Conservation (phyloP, 2,329 filamentous ascomycete species). For the Hymenoscyphus linearis region DNA sequence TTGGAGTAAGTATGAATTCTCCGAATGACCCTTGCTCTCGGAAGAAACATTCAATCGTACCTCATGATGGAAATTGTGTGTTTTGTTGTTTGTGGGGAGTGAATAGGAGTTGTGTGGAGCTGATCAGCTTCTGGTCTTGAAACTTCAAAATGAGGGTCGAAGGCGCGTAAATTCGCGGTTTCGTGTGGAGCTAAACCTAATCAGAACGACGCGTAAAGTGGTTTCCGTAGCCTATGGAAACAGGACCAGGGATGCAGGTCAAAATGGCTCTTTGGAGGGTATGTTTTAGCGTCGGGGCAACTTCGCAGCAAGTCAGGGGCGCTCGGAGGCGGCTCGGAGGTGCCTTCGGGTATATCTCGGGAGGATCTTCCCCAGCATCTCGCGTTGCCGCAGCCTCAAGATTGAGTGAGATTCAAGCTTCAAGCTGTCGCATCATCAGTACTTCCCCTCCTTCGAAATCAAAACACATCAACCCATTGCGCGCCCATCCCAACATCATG, state of each 20-base stretch:
- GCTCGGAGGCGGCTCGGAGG: too few relatives aligned
- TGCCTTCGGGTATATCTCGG: too few relatives aligned
- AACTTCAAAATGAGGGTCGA: slow-evolving; percentile 3
- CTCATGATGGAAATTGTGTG: slow-evolving; percentile 27
- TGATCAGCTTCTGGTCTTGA: slow-evolving; percentile 3
- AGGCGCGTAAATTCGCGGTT: slow-evolving; percentile 7
- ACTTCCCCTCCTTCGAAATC: neutral
- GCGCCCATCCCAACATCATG: slow-evolving; percentile 23
- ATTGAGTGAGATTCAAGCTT: slow-evolving; percentile 7
- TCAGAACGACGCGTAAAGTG: slow-evolving; percentile 21
- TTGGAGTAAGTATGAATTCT: neutral
- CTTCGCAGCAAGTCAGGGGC: too few relatives aligned
- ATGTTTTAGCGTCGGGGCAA: too few relatives aligned
- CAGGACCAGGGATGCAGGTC: too few relatives aligned
- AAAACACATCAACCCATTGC: neutral
- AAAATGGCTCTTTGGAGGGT: too few relatives aligned
- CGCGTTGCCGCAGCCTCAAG: slow-evolving; percentile 3
- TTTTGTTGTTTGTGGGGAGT: neutral
- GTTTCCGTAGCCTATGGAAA: slow-evolving; percentile 5
- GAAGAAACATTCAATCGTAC: slow-evolving; percentile 22
- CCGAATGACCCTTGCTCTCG: slow-evolving; percentile 2
- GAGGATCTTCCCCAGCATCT: too few relatives aligned
- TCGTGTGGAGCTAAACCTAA: slow-evolving; percentile 3
- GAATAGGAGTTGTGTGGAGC: neutral
- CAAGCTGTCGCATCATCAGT: neutral